phyloP scores from a whole-genome alignment of 768 basidiomycete species.

The Termitomyces heimii region DNA sequence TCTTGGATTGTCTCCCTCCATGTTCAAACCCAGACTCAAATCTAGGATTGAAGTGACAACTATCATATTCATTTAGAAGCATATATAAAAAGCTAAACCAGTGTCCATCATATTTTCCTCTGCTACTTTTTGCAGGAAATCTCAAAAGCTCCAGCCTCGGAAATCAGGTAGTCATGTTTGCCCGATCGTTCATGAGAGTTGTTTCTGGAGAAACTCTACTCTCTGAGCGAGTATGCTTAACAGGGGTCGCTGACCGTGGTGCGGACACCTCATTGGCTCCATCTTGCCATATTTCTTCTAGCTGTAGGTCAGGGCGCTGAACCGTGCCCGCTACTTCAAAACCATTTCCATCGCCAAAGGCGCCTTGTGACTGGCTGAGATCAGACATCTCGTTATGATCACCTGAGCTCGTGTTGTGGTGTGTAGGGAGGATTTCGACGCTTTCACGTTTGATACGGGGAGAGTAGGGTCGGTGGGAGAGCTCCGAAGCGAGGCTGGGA shows the following conservation, averaged over 20 bases:
- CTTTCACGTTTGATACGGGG: constrained; percentile 54
- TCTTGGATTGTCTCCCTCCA: not conserved
- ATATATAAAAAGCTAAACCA: not conserved
- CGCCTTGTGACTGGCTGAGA: constrained; percentile 1
- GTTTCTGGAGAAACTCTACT: not conserved
- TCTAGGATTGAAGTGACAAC: not conserved
- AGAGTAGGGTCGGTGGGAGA: constrained; percentile 65
- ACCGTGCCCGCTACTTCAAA: constrained; percentile 30
- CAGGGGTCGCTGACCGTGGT: constrained; percentile 5
- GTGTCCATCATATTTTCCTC: not conserved
- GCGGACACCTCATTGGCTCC: constrained; percentile 15
- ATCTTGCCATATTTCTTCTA: constrained; percentile 31
- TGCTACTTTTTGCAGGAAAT: not conserved
- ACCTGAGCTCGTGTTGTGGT: constrained; percentile 12
- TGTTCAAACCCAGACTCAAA: not conserved
- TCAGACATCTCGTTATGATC: constrained; percentile 7
- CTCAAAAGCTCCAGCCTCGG: no score
- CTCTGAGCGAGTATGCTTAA: not conserved
- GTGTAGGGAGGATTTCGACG: constrained; percentile 33
- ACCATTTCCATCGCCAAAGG: constrained; percentile 5
- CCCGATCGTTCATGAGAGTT: not conserved
- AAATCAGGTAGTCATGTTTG: not conserved
- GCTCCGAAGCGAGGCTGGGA: constrained; percentile 56
- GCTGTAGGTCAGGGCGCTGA: constrained; percentile 20
- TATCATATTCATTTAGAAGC: not conserved